Conservation (phyloP, 805 yeast genomes). For the Myxozyma sirexii region DNA sequence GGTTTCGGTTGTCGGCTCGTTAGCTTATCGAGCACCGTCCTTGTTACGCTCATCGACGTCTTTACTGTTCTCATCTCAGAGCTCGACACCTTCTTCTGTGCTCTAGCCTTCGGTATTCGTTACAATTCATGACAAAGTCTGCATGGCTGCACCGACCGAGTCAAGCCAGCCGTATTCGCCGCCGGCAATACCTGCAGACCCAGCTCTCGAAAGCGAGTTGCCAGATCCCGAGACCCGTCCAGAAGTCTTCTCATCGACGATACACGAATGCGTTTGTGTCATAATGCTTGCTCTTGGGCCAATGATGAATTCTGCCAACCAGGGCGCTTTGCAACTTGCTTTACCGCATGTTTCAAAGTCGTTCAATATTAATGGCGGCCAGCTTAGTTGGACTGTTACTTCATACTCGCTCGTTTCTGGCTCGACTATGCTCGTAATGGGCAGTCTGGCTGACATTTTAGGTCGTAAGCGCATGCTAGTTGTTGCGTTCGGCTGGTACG, state of each 20-base stretch:
- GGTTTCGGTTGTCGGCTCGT: too few relatives aligned
- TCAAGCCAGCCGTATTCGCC: background rate
- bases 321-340: constrained; percentile 47
- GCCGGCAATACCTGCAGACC: background rate
- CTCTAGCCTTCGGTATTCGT: too few relatives aligned
- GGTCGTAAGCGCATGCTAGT: constrained; percentile 50
- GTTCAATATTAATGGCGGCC: constrained; percentile 48
- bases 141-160: too few relatives aligned
- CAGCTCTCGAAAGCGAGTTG: background rate
- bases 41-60: too few relatives aligned
- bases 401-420: constrained; percentile 50
- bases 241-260: constrained; percentile 41
- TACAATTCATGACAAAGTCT: too few relatives aligned
- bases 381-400: constrained; percentile 50
- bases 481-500: constrained; percentile 43
- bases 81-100: too few relatives aligned
- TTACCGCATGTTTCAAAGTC: constrained; percentile 44
- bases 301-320: constrained; percentile 46
- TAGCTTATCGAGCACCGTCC: too few relatives aligned
- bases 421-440: constrained; percentile 49
- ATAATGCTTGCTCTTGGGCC: constrained; percentile 46
- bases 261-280: constrained; percentile 45
- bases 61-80: too few relatives aligned
- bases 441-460: constrained; percentile 51
- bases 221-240: constrained; percentile 42